Evolutionary conservation across 2,329 filamentous ascomycete species (phyloP), one percentile per base, ranked within the genome.

Genomic region (Exserohilum rostratum): DNA sequence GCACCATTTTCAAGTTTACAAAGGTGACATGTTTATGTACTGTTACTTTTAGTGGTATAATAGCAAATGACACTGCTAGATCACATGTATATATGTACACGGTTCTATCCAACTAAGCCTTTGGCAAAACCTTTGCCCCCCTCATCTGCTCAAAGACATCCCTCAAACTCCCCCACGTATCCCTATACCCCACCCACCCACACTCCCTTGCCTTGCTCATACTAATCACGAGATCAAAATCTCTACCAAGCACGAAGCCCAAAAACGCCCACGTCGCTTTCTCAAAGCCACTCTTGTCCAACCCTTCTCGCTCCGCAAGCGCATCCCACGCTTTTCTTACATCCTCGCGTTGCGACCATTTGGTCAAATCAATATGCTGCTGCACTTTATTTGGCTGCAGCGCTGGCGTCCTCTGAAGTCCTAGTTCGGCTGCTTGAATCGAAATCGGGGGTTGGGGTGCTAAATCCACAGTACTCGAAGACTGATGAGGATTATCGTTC

Each of bases 131-230:
- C 29, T 60, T 49, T 39, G 60, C 25, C 61, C 78, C 37, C 66
- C 76, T 45, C 66, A 77, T 55, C 43, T 68, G 60, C 10, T 67
- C 61, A 53, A 79, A 78, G 2, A 71, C 73, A 11, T 68, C 65
- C 22, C 69, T 66, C 30, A 79, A 64, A 11, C 69, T 70, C 13
- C 77, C 75, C 68, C 74, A 79, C 1, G 72, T 59, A 49, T 68
- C 62, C 5, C 38, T 54, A 48, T 69, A 78, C 0, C 77, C 79
- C 1, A 66, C 76, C 75, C 76, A 82, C 0, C 80, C 79, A 20
- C 73, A 63, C 55, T 74, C 75, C 47, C 80, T 70, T 5, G 79
- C 79, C 64, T 81, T 82, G 44, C 70, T 79, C 75, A 81, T 79
- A 48, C 70, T 77, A 37, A 76, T 61, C 1, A 79, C 74, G 5